These are phyloP conservation scores for Urtica urens DNA, from an alignment of 306 rosid species.

Conservation along the genomic window DNA sequence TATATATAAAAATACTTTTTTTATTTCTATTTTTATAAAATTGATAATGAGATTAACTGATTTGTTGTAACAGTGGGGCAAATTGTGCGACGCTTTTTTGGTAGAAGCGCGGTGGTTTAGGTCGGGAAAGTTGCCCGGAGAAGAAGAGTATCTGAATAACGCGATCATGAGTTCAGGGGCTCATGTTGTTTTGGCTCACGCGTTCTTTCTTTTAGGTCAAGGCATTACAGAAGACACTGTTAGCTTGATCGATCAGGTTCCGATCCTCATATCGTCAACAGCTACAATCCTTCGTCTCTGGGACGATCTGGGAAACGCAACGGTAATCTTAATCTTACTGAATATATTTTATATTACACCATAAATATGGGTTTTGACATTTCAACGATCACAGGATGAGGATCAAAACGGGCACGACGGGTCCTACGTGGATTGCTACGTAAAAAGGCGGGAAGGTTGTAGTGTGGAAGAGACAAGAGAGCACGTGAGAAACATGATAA, in stretches of 20 bases:
- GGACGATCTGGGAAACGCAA: slow-evolving; percentile 64
- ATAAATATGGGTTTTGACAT: not conserved
- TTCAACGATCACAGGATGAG: slow-evolving; percentile 31
- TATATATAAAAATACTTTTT: not conserved
- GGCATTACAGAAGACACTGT: slow-evolving; percentile 23
- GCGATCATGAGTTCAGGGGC: slow-evolving; percentile 54
- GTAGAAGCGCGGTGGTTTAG: slow-evolving; percentile 67
- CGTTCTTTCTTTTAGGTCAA: slow-evolving; percentile 46
- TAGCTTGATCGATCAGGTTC: slow-evolving; percentile 21
- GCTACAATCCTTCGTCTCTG: slow-evolving; percentile 62
- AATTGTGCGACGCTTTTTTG: slow-evolving; percentile 43
- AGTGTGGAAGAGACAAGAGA: slow-evolving; percentile 9
- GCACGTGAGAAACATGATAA: slow-evolving; percentile 9
- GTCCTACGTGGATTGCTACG: slow-evolving; percentile 19
- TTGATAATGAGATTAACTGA: no score
- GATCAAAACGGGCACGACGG: slow-evolving; percentile 50
- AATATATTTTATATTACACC: not conserved
- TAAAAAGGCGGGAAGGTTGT: slow-evolving; percentile 10
- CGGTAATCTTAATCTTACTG: slow-evolving; percentile 14
- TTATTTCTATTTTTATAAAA: no score
- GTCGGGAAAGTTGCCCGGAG: slow-evolving; percentile 26
- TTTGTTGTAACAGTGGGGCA: slow-evolving; percentile 36
- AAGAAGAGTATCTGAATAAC: slow-evolving; percentile 50
- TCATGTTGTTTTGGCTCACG: slow-evolving; percentile 34
- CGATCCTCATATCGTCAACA: slow-evolving; percentile 29